phyloP scores from a whole-genome alignment of 2,329 filamentous ascomycete species.

The Penicillium sp. region DNA sequence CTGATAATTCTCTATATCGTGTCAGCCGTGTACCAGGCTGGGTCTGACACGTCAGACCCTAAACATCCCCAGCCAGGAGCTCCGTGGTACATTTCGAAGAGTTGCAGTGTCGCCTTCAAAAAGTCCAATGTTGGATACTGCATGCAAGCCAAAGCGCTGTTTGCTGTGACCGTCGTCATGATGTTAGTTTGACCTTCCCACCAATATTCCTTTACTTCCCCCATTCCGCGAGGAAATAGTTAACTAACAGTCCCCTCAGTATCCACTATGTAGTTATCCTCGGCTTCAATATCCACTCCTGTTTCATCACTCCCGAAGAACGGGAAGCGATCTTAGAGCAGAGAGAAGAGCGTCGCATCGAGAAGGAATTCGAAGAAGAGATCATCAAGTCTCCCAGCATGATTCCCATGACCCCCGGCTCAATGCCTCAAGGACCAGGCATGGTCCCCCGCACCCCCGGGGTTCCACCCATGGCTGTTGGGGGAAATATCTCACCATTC shows the following conservation, averaged over 20 bases:
- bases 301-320: slow-evolving; percentile 44
- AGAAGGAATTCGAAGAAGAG: slow-evolving; percentile 43
- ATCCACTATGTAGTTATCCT: slow-evolving; percentile 51
- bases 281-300: slow-evolving; percentile 48
- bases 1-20: slow-evolving; percentile 55
- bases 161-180: slow-evolving; percentile 56
- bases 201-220: not conserved
- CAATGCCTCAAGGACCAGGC: slow-evolving; percentile 23
- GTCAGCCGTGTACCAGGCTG: slow-evolving; percentile 55
- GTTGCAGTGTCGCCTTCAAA: slow-evolving; percentile 52
- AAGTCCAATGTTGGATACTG: slow-evolving; percentile 54
- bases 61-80: slow-evolving; percentile 53
- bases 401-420: slow-evolving; percentile 33
- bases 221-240: not conserved
- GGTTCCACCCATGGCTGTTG: slow-evolving; percentile 34
- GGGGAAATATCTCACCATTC: slow-evolving; percentile 16
- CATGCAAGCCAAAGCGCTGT: slow-evolving; percentile 58
- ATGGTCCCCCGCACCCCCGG: slow-evolving; percentile 26
- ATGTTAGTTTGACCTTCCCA: slow-evolving; percentile 40
- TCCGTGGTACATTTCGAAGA: slow-evolving; percentile 64
- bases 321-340: slow-evolving; percentile 33
- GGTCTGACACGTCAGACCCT: slow-evolving; percentile 58
- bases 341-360: slow-evolving; percentile 37
- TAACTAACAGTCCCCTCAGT: slow-evolving; percentile 34
- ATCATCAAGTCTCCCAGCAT: slow-evolving; percentile 40